Conservation (phyloP, 305 asterid genomes). For the Fraxinus greggii region DNA sequence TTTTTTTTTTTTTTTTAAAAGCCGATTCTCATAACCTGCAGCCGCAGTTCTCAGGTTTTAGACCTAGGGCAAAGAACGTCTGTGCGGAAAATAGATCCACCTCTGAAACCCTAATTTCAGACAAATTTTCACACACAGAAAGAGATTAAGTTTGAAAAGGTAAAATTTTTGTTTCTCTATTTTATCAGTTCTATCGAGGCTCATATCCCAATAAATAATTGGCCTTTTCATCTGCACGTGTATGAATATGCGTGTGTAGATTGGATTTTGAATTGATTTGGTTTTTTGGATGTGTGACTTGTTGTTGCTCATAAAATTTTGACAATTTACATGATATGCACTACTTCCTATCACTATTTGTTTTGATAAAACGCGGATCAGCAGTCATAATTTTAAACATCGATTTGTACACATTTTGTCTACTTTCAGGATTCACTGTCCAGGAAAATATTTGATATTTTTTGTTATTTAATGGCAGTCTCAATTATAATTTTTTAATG, state of each 20-base stretch:
- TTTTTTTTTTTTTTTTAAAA: too few relatives aligned
- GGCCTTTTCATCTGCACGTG: not conserved
- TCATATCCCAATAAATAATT: not conserved
- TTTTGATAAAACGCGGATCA: not conserved
- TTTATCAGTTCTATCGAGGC: not conserved
- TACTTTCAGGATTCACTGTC: too few relatives aligned
- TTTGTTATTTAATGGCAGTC: not conserved
- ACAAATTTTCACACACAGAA: not conserved
- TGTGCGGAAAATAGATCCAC: not conserved
- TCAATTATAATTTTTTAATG: not conserved
- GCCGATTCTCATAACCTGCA: not conserved
- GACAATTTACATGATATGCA: not conserved
- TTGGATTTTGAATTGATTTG: not conserved
- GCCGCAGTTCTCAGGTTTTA: not conserved
- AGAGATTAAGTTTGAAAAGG: not conserved
- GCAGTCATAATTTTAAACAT: not conserved
- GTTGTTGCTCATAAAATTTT: not conserved
- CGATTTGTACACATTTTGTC: not conserved
- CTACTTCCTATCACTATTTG: not conserved
- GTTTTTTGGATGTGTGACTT: not conserved
- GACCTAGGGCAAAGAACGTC: not conserved
- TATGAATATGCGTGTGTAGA: not conserved
- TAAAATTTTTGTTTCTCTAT: not conserved
- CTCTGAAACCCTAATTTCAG: not conserved
- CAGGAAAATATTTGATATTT: not conserved